Evolutionary conservation across 345 rosid species (phyloP), one percentile per base, ranked within the genome.

Genomic region (Dimocarpus longan): DNA sequence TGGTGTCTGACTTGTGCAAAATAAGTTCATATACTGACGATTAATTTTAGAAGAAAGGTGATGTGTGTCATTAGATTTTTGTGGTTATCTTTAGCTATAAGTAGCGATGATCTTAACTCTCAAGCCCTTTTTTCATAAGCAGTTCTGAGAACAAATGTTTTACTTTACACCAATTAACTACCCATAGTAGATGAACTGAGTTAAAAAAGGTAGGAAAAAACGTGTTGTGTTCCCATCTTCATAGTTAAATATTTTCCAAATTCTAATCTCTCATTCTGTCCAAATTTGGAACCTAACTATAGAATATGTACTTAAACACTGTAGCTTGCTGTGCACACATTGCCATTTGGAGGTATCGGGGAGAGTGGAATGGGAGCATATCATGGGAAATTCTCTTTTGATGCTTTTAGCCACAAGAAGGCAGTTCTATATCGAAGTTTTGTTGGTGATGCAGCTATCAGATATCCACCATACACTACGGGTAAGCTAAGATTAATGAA

Each of bases 261-360:
- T 48, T 75, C 21, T 3, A 65, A 26, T 69, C 44, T 52, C 28
- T n/a, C 26, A 4, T 46, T 74, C 43, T 22, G 43, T 10, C 37
- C 39, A 4, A 32, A n/a, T 19, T 42, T 15, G 22, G 22, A 56
- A 50, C 52, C 57, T 71, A 71, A 48, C 74, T 43, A 46, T 50
- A 39, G 73, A 39, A 74, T 73, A 10, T 44, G 13, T 72, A 16
- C 18, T 56, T 57, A 60, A 54, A 42, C 73, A 13, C 28, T 84
- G 86, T 90, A 96, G 99, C 89, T 94, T 74, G 85, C 95, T 0
- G 83, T 88, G 24, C 93, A 66, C 71, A 74, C 84, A 40, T 72
- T 97, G 54, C 99, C 99, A 28, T 97, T 97, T 10, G 99, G 99
- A 80, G 98, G 98, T 77, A 97, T 97, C 3, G 98, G 97, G 52